These are phyloP conservation scores for Mortierella sp. DNA, from an alignment of 371 early-diverging fungal genomes.

Conservation along the genomic window DNA sequence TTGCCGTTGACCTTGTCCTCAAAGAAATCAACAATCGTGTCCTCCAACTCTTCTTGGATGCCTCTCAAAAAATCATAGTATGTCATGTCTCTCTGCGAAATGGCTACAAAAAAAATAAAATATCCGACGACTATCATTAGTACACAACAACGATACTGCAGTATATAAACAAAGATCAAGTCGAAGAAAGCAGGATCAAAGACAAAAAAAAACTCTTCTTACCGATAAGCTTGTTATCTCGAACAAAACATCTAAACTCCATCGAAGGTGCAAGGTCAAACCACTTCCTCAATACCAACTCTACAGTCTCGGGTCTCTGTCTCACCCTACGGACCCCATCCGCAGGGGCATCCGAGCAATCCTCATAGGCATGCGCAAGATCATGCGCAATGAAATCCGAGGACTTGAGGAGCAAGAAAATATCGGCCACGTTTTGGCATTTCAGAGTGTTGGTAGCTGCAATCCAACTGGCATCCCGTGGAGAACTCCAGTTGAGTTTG, in stretches of 20 bases:
- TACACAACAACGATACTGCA: constrained; percentile 22
- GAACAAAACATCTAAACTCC: constrained; percentile 96
- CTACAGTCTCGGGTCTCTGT: constrained; percentile 49
- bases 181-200: background rate
- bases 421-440: constrained; percentile 83
- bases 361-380: constrained; percentile 81
- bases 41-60: constrained; percentile 69
- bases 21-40: constrained; percentile 76
- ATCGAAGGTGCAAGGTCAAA: constrained; percentile 87
- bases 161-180: background rate
- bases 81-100: constrained; percentile 82
- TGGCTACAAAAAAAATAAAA: constrained; percentile 51
- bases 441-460: constrained; percentile 81
- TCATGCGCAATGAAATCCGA: constrained; percentile 93
- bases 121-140: background rate
- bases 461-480: constrained; percentile 96
- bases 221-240: constrained; percentile 73
- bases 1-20: constrained; percentile 68
- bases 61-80: constrained; percentile 82
- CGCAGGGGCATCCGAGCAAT: constrained; percentile 60
- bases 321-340: constrained; percentile 24
- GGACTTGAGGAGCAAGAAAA: constrained; percentile 90
- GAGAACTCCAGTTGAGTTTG: constrained; percentile 95
- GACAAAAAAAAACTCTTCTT: constrained; percentile 10
- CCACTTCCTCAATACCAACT: constrained; percentile 91